Conservation (phyloP, 176 grass and related monocot genomes). For the Phragmites australis region DNA sequence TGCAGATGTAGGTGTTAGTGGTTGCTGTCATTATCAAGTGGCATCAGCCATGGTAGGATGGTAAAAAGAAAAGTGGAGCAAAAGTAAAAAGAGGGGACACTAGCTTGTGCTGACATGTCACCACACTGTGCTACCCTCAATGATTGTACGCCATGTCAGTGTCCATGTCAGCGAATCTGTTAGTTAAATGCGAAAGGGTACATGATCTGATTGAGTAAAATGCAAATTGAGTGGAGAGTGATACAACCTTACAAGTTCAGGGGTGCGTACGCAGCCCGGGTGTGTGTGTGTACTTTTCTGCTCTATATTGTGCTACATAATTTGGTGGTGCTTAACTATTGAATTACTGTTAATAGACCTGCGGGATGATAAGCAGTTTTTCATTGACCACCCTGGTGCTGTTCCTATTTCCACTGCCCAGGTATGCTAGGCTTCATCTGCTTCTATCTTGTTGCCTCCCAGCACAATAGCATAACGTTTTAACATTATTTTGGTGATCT, state of each 20-base stretch:
- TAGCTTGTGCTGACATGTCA: not conserved
- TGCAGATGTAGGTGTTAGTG: not conserved
- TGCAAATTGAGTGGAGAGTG: not conserved
- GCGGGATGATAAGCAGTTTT: conserved; percentile 55
- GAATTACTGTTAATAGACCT: conserved; percentile 42
- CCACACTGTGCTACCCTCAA: not conserved
- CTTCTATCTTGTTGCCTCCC: not conserved
- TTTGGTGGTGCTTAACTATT: not conserved
- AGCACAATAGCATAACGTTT: not conserved
- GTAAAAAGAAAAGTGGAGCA: not conserved
- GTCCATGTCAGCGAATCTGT: not conserved
- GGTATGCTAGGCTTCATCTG: conserved; percentile 25
- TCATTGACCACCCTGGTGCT: conserved; percentile 54
- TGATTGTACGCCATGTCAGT: not conserved
- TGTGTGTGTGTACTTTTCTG: not conserved
- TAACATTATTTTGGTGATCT: conserved; percentile 17
- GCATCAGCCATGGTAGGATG: not conserved
- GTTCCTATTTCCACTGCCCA: conserved; percentile 49
- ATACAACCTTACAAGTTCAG: not conserved
- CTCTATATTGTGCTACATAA: conserved; percentile 11
- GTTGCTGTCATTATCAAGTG: not conserved
- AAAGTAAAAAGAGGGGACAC: not conserved
- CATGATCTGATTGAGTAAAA: not conserved
- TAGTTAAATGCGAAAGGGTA: not conserved
- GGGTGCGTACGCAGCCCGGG: no score